Evolutionary conservation across 805 yeast genomes (phyloP), one percentile per base, ranked within the genome.

Genomic region (Candida pini): DNA sequence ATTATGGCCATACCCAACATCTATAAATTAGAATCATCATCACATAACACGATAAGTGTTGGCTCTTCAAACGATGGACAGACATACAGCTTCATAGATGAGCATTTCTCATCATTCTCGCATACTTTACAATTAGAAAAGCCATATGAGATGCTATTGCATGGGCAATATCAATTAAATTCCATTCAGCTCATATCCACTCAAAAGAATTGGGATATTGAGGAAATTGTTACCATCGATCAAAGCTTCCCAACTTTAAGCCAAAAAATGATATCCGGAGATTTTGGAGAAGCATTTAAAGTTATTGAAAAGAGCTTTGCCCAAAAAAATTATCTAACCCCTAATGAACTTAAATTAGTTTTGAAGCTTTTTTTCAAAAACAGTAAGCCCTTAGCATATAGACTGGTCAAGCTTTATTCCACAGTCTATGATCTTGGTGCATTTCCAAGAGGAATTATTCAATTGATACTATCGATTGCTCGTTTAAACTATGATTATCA

Each of bases 281-380:
- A n/a, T n/a, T n/a, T n/a, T n/a, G n/a, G 12, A 2, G 18, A 27
- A 18, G 35, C 35, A 2, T 34, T 26, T 18, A 19, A 33, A 3
- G 9, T 40, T 3, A 39, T 52, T 6, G 23, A 28, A 5, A 16
- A 31, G 2, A 31, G 34, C 3, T 39, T 31, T 15, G 14, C 25
- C 3, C 10, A 28, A 3, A 47, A 41, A 1, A 34, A 15, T 1
- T 39, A 18, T 28, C 28, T 54, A 21, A 44, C 52, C 3, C 49
- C 51, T 3, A 18, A 19, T 3, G 60, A 56, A 41, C 43, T 53
- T 22, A 49, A 51, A 26, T 38, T 43, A 18, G 30, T 53, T n/a
- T 27, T 55, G n/a, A 26, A 45, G 6, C 39, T 42, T 14, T 22
- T 42, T 12, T 38, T 37, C 16, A 35, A 35, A 8, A 36, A 40